Conservation (phyloP, 768 basidiomycete genomes). For the Panaeolus cyanescens region DNA sequence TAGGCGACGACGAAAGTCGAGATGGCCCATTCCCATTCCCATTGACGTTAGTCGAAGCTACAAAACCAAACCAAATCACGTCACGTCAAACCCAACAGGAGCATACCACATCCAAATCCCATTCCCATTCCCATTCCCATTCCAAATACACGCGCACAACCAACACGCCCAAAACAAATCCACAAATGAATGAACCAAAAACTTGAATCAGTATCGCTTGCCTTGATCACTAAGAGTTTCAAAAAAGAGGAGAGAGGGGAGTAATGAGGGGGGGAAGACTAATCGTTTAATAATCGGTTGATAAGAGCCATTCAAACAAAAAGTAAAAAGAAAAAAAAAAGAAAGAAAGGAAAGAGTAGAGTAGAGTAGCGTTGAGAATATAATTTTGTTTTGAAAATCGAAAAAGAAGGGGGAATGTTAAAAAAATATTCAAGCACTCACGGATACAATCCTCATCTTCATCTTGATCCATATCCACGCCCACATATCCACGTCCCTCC, state of each 20-base stretch:
- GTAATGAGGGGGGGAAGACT: no score
- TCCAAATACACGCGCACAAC: no score
- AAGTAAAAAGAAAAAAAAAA: background rate
- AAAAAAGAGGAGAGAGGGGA: background rate
- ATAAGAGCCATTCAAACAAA: background rate
- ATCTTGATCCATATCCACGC: background rate
- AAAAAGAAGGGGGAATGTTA: no score
- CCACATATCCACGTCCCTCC: background rate
- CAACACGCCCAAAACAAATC: no score
- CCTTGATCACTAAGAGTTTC: background rate
- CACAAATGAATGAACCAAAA: background rate
- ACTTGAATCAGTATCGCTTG: background rate
- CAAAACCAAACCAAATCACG: no score
- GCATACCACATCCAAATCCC: no score
- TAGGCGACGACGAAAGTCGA: background rate
- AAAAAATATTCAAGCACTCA: background rate
- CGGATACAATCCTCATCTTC: background rate
- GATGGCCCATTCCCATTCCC: background rate
- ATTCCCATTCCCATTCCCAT: no score
- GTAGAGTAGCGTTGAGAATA: no score
- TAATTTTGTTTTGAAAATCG: no score
- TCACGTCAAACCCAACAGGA: no score
- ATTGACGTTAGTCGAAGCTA: no score
- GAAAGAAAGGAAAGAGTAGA: background rate
- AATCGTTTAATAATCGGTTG: background rate